A percentile compares a stretch with the other conserved stretches of the same genome.
Evolutionary conservation across 2,329 filamentous ascomycete species (phyloP).

Genomic region (Ophiostoma perfectum): DNA sequence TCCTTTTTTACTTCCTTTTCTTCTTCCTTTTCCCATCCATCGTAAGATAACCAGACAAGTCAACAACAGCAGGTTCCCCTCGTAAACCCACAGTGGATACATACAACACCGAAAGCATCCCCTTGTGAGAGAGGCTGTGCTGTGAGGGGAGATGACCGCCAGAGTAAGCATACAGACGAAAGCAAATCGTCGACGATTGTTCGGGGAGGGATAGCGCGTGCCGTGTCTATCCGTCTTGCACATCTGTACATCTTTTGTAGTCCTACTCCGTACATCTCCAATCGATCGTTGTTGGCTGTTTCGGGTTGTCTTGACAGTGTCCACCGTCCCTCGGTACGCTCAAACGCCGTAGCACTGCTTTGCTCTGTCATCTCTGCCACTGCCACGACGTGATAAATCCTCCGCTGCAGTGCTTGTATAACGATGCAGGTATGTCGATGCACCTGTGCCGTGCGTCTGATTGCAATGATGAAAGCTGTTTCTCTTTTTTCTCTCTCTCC

Average conservation of each 20-base stretch:
- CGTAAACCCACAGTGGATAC: slow-evolving; percentile 10
- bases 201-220: not conserved
- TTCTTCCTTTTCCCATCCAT: not conserved
- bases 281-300: not conserved
- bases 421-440: not conserved
- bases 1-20: not conserved
- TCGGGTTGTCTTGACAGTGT: too few relatives aligned
- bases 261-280: not conserved
- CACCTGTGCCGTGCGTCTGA: too few relatives aligned
- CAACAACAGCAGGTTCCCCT: not conserved
- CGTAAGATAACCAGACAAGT: too few relatives aligned
- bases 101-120: not conserved
- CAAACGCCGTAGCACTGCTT: too few relatives aligned
- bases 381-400: slow-evolving; percentile 1
- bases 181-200: not conserved
- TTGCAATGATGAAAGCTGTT: too few relatives aligned
- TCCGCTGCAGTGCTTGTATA: slow-evolving; percentile 8
- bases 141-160: not conserved
- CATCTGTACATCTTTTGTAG: not conserved
- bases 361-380: not conserved
- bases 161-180: too few relatives aligned
- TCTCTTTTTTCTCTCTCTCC: too few relatives aligned
- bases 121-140: slow-evolving; percentile 14
- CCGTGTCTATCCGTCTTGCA: not conserved
- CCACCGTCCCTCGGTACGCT: too few relatives aligned